Conservation (phyloP, 2,329 filamentous ascomycete species). For the Thelonectria olida region DNA sequence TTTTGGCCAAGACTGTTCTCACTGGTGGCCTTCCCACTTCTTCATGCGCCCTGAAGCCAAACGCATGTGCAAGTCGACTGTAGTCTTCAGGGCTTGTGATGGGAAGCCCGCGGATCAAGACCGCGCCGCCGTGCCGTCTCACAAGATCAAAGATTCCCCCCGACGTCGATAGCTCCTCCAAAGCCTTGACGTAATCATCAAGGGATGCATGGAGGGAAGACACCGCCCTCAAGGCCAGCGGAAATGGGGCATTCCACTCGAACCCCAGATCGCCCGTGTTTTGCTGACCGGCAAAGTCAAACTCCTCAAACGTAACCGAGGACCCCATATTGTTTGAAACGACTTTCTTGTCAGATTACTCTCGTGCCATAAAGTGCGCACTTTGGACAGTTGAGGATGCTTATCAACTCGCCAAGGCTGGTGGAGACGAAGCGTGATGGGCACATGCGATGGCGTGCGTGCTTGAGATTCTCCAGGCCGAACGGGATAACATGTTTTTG, state of each 20-base stretch:
- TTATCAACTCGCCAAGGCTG: too few species aligned
- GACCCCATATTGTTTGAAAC: too few species aligned
- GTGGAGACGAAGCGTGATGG: too few species aligned
- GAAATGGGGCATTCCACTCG: constrained; percentile 34
- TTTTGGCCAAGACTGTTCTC: constrained; percentile 44
- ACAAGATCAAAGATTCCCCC: constrained; percentile 39
- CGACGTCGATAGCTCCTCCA: constrained; percentile 20
- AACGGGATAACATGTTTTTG: too few species aligned
- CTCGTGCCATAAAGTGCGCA: too few species aligned
- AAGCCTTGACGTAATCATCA: background rate
- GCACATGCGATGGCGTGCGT: too few species aligned
- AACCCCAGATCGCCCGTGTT: constrained; percentile 32
- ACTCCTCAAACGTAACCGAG: too few species aligned
- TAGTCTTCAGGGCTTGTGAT: constrained; percentile 45
- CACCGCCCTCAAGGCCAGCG: constrained; percentile 29
- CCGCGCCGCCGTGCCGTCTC: constrained; percentile 44
- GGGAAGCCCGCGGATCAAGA: constrained; percentile 45
- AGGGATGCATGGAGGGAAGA: constrained; percentile 24
- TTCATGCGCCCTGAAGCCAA: constrained; percentile 45
- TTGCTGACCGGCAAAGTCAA: constrained; percentile 37
- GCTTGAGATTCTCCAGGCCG: too few species aligned
- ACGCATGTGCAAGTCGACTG: constrained; percentile 46
- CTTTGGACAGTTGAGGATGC: too few species aligned
- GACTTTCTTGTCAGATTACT: too few species aligned
- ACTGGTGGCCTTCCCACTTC: constrained; percentile 47